Conservation (phyloP, 2,329 filamentous ascomycete genomes). For the Aspergillus piperis region DNA sequence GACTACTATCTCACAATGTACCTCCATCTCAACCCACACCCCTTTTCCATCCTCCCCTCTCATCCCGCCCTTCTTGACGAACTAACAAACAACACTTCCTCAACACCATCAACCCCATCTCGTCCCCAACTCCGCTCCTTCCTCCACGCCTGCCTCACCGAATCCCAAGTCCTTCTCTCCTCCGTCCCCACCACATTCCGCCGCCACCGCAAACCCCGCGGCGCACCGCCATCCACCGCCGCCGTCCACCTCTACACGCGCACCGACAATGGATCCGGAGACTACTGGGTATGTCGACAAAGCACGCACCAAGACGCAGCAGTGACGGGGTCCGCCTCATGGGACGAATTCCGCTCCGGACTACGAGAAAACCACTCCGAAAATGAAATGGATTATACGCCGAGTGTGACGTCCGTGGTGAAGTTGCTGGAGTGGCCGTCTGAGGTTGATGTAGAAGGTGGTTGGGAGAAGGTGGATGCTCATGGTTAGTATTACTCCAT, state of each 20-base stretch:
- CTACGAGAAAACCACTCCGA: conserved; percentile 41
- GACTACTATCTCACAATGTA: conserved; percentile 10
- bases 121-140: conserved; percentile 26
- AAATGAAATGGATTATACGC: conserved; percentile 46
- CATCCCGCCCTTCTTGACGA: conserved; percentile 32
- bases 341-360: conserved; percentile 41
- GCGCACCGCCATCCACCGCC: conserved; percentile 32
- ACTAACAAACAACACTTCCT: not conserved
- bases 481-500: conserved; percentile 26
- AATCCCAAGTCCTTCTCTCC: conserved; percentile 31
- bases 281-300: conserved; percentile 46
- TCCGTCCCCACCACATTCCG: conserved; percentile 32
- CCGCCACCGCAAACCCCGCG: conserved; percentile 27
- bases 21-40: conserved; percentile 29
- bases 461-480: conserved; percentile 29
- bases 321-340: conserved; percentile 37
- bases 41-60: conserved; percentile 31
- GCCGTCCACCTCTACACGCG: conserved; percentile 31
- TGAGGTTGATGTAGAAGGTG: conserved; percentile 17
- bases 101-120: not conserved
- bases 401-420: conserved; percentile 35
- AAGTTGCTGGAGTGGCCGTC: conserved; percentile 32
- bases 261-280: conserved; percentile 9
- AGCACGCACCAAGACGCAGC: conserved; percentile 37
- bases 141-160: conserved; percentile 26